These are phyloP conservation scores for Fragosphaeria purpurea DNA, from an alignment of 2,329 filamentous ascomycete genomes.

Conservation along the genomic window DNA sequence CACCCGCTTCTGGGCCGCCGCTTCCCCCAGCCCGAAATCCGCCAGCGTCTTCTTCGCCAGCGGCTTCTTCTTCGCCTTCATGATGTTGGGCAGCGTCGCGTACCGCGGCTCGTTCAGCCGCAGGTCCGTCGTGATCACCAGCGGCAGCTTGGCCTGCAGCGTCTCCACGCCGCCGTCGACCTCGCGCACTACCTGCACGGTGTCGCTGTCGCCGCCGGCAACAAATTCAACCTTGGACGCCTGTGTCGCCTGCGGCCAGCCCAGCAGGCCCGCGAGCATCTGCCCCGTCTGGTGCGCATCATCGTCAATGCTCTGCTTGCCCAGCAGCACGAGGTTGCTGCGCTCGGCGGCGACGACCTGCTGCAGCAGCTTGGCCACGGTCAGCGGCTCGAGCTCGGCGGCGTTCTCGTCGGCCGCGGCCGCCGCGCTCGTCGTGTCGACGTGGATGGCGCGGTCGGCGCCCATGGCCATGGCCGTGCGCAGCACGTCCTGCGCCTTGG, in stretches of 20 bases:
- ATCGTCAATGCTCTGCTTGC: constrained; percentile 98
- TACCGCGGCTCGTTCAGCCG: constrained; percentile 91
- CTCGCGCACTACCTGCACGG: constrained; percentile 73
- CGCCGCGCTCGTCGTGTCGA: constrained; percentile 54
- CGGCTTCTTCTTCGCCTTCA: constrained; percentile 99
- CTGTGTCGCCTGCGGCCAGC: constrained; percentile 92
- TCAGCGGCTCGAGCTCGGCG: constrained; percentile 73
- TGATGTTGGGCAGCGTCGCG: constrained; percentile 93
- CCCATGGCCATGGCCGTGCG: constrained; percentile 99
- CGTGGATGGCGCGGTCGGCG: constrained; percentile 82
- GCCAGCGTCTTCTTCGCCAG: constrained; percentile 80
- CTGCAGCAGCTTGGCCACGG: constrained; percentile 82
- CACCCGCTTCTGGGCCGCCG: constrained; percentile 64
- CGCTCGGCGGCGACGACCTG: constrained; percentile 74
- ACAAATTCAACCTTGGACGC: constrained; percentile 74
- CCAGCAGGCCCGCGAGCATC: constrained; percentile 88
- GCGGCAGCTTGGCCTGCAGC: constrained; percentile 70
- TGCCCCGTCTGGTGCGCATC: constrained; percentile 93
- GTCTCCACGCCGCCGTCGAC: constrained; percentile 95
- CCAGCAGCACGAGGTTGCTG: constrained; percentile 84
- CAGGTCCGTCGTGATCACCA: constrained; percentile 93
- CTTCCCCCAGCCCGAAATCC: constrained; percentile 69
- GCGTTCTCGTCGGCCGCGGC: constrained; percentile 64
- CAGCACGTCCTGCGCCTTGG: constrained; percentile 79
- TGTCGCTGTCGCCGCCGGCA: constrained; percentile 54